Percentiles rank a stretch among this genome's conserved stretches.
Conservation (phyloP, 169 alveolate species). For the Blepharisma undulans region DNA sequence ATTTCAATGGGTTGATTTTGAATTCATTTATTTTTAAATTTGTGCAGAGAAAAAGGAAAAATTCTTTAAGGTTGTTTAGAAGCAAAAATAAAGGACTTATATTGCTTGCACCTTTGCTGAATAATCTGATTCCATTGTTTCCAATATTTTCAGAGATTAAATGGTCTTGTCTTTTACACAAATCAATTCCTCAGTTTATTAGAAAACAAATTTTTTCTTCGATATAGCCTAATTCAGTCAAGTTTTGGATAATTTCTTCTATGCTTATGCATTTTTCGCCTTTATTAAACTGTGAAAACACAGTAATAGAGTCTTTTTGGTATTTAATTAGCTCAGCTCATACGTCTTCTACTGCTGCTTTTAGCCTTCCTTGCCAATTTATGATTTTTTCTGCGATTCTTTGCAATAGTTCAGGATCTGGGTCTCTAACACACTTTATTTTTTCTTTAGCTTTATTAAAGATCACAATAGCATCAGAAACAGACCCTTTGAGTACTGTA, state of each 20-base stretch:
- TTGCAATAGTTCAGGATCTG: not conserved
- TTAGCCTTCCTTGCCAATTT: not conserved
- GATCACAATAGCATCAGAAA: not conserved
- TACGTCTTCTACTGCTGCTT: not conserved
- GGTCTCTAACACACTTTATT: not conserved
- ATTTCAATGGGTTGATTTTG: not conserved
- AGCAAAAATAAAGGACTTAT: not conserved
- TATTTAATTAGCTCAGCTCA: not conserved
- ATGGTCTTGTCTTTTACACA: not conserved
- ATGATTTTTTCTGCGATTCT: not conserved
- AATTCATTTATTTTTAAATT: not conserved
- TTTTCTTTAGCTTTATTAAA: not conserved
- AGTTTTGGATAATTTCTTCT: not conserved
- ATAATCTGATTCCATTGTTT: not conserved
- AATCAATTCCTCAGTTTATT: not conserved
- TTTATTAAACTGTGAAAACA: not conserved
- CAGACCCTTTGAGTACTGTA: not conserved
- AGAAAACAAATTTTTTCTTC: not conserved
- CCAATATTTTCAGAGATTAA: not conserved
- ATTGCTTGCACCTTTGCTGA: not conserved
- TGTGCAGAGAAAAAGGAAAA: not conserved
- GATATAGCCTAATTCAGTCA: not conserved
- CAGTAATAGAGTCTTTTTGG: not conserved
- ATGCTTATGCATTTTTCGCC: not conserved
- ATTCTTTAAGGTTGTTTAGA: not conserved